Conservation (phyloP, 352 stramenopile species). For the Peronospora farinosa region DNA sequence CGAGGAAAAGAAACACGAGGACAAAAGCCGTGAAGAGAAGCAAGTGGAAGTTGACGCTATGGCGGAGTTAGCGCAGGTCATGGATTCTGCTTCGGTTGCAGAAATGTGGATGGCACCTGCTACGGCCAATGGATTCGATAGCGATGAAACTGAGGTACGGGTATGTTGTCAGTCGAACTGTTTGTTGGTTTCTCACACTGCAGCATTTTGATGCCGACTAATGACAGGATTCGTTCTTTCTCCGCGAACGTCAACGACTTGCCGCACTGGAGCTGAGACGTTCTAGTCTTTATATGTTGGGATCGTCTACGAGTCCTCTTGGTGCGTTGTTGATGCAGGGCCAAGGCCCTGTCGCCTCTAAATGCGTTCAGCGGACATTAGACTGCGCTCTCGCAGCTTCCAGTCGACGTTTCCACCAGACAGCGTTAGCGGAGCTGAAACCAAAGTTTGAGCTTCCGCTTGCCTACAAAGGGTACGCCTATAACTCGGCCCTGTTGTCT, state of each 20-base stretch:
- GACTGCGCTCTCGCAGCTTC: conserved; percentile 25
- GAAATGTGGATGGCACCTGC: conserved; percentile 34
- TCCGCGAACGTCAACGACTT: conserved; percentile 21
- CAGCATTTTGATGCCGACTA: conserved; percentile 3
- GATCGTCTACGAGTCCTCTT: conserved; percentile 11
- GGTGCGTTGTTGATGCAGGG: conserved; percentile 11
- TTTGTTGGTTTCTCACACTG: conserved; percentile 1
- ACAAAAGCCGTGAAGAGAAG: conserved; percentile 40
- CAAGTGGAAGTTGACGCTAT: conserved; percentile 33
- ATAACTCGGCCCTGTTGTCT: background rate
- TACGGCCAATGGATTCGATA: background rate
- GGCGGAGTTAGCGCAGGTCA: conserved; percentile 36
- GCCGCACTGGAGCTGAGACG: conserved; percentile 22
- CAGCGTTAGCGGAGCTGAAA: conserved; percentile 32
- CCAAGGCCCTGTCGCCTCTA: conserved; percentile 17
- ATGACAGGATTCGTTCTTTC: conserved; percentile 25
- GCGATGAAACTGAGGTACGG: conserved; percentile 25
- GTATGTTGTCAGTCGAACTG: background rate
- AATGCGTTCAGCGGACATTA: conserved; percentile 32
- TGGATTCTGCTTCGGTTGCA: conserved; percentile 44
- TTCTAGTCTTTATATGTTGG: conserved; percentile 28
- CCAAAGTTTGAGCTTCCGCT: conserved; percentile 47
- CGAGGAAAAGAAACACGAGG: conserved; percentile 17
- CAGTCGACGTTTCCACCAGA: conserved; percentile 15
- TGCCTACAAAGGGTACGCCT: conserved; percentile 36